Base-by-base conservation (phyloP, 192 early-diverging fungal species). In the Linnemannia elongata region DNA sequence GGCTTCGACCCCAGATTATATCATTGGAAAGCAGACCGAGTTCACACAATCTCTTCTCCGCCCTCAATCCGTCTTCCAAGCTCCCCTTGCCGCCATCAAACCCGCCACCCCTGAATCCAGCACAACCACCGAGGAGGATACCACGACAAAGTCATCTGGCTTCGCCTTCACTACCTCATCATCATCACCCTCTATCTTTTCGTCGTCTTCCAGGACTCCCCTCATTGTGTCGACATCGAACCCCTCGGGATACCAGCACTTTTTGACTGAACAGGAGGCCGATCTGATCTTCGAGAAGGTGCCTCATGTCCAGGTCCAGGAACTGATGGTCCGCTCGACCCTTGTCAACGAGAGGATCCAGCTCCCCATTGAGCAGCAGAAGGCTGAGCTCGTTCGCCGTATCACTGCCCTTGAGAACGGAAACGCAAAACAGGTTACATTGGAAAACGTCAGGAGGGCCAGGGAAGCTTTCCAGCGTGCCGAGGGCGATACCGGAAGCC, bases 341-440 rank as follows among this genome's bases (percentile, higher is more conserved):
- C 69, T 80, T 41, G 79, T 81, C n/a, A 82, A 75, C 27, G 83
- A 79, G 79, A 77, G 38, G 85, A 79, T 41, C 69, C 90, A 71
- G 82, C 88, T 82, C 38, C 88, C 72, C 69, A 88, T 85, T 42
- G 69, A 78, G 90, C 91, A 74, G 75, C 82, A 85, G 36, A 93
- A 95, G 87, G 92, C 90, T 22, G 93, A 95, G 72, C 88, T 93
- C 36, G 89, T 96, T 42, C 89, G 93, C 42, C 93, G 93, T 44
- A 94, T 98, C 52, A 88, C 97, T 49, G 91, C 94, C 44, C 87
- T 98, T 74, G 95, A 97, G 81, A 99, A 97, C 82, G 94, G 95
- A 20, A 95, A 92, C 82, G 91, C 94, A 72, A 94, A 94, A 81
- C 92, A 93, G 78, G 91, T 98, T 38, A 88, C 89, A 75, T 90